Conservation (phyloP, 306 rosid genomes). For the Notholithocarpus densiflorus region DNA sequence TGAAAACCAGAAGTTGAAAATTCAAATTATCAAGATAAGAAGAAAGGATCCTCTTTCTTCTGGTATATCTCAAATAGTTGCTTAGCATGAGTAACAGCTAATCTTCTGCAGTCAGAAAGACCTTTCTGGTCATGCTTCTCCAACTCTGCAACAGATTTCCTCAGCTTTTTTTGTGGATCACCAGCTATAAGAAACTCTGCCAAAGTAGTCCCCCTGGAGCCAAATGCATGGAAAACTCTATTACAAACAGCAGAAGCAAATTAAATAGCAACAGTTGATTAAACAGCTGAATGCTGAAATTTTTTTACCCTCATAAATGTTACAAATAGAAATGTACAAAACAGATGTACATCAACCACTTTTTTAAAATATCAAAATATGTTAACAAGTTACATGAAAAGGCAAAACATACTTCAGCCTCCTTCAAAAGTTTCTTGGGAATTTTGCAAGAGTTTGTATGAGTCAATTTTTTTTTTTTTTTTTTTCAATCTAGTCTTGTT, state of each 20-base stretch:
- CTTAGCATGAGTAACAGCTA: slow-evolving; percentile 10
- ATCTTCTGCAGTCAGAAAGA: slow-evolving; percentile 17
- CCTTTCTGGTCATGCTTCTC: background rate
- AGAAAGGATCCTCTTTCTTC: background rate
- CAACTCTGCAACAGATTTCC: slow-evolving; percentile 17
- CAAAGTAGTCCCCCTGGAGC: slow-evolving; percentile 10
- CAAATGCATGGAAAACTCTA: background rate
- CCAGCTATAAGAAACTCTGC: slow-evolving; percentile 9
- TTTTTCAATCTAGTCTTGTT: background rate
- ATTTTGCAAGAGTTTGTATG: background rate
- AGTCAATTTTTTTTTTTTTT: background rate
- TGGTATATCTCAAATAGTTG: slow-evolving; percentile 13
- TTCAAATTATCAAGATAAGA: background rate
- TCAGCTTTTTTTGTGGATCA: slow-evolving; percentile 9
- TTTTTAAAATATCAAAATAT: background rate
- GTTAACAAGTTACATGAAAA: background rate
- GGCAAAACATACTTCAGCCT: background rate
- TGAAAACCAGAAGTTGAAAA: background rate
- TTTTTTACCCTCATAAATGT: background rate
- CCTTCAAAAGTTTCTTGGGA: background rate
- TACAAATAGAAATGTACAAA: background rate
- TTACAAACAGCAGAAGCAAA: background rate
- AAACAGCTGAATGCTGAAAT: background rate
- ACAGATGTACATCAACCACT: background rate
- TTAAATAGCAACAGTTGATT: background rate